Evolutionary conservation across 2,329 filamentous ascomycete species (phyloP), one percentile per base, ranked within the genome.

Genomic region (Trichoderma cornu-damae): DNA sequence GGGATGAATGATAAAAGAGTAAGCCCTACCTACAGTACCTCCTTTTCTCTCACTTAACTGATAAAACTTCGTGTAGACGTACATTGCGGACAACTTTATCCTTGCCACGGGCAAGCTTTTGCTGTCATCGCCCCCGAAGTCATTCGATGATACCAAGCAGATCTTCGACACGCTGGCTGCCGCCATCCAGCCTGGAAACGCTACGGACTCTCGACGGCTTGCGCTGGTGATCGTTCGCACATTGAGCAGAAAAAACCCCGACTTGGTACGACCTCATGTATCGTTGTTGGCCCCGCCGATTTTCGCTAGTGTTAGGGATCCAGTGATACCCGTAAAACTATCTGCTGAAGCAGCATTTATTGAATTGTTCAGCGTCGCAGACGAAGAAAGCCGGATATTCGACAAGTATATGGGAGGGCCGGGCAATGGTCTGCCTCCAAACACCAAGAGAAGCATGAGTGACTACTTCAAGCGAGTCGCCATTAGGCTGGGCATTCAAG

Each of bases 391-490:
- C 59, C 86, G 83, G 61, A 84, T 96, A 18, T 97, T 96, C 70
- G 92, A 96, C 65, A 92, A 92, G 74, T 97, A 91, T 73, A 86
- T 96, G 77, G 78, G 82, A 8, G 84, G 85, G 0, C 79, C 86
- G 1, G 83, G 82, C 5, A 81, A 82, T 50, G 82, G 84, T 3
- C 73, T 96, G 59, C 79, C 85, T 7, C 74, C 89, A 0, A 87
- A 83, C 38, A 85, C 85, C 16, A 94, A 95, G 80, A 82, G 93
- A 64, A 91, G 87, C 70, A 96, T 99, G 88, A 82, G 86, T 59
- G 94, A 99, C 71, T 99, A 99, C 75, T 97, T 97, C 77, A 96
- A 96, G 79, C 81, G 94, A 40, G 89, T 99, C 62, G 90, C 90
- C 1, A 72, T 93, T 67, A 83, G 92, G 64, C 75, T 97, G 18